Evolutionary conservation across 495 filamentous ascomycete species (phyloP), one percentile per base, ranked within the genome.

Genomic region (Aspergillus bridgeri): DNA sequence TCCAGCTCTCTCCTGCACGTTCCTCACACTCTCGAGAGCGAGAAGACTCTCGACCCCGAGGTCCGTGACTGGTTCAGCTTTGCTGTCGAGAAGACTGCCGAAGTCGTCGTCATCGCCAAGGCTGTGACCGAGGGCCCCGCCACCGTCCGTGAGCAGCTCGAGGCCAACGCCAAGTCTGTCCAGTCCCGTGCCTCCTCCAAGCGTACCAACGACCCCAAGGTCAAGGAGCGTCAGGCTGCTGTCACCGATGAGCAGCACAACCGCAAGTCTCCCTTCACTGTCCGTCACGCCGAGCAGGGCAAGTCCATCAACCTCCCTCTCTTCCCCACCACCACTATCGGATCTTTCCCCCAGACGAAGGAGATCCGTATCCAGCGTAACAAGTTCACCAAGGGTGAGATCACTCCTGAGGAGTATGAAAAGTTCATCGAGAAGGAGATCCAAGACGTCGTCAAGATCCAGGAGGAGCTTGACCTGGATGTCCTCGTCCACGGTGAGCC

Each of bases 391-490:
- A 98, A 98, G 85, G 89, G 89, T 63, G 93, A 97, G 72, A 97
- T 98, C 77, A 89, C 86, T 49, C 82, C 87, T 56, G 83, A 88
- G 67, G 78, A 98, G 81, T 98, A 98, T 74, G 95, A 98, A 75
- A 86, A 89, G 68, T 98, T 98, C 83, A 98, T 98, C 65, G 88
- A 96, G 83, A 87, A 93, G 81, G 95, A 98, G 83, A 98, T 98
- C 72, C 76, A 89, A 66, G 84, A 90, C 48, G 89, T 91, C 68
- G 82, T 98, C 77, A 88, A 90, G 81, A 89, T 98, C 77, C 94
- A 98, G 81, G 92, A 98, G 65, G 93, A 96, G 79, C 92, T 98
- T 63, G 90, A 83, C 70, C 87, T 98, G 20, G 94, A 98, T 68
- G 95, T 98, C 69, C 88, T 89, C 69, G 94, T 98, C 59, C 94